Conservation (phyloP, 2,329 filamentous ascomycete genomes). For the Venturia effusa region DNA sequence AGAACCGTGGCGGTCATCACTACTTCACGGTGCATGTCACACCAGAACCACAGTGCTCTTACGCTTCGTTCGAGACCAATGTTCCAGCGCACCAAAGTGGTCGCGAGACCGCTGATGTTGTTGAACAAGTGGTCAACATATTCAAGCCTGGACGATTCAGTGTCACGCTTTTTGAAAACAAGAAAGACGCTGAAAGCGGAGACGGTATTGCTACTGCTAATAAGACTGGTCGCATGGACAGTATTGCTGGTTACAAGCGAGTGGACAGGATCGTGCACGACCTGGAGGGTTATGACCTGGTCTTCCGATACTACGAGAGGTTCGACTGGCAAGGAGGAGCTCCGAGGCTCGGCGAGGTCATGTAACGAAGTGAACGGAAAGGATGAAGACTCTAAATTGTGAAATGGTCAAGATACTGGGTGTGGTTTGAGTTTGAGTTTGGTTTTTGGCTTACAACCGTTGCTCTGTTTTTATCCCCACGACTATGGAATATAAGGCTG, state of each 20-base stretch:
- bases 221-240: conserved; percentile 52
- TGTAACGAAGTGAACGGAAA: background rate
- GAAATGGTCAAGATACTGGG: background rate
- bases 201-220: conserved; percentile 33
- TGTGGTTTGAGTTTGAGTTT: background rate
- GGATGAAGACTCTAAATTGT: background rate
- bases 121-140: conserved; percentile 88
- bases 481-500: background rate
- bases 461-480: background rate
- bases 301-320: conserved; percentile 93
- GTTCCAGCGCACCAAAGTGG: conserved; percentile 83
- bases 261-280: conserved; percentile 95
- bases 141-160: conserved; percentile 98
- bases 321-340: conserved; percentile 65
- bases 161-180: conserved; percentile 91
- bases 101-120: conserved; percentile 78
- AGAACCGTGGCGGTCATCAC: conserved; percentile 36
- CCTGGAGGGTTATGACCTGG: conserved; percentile 90
- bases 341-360: conserved; percentile 48
- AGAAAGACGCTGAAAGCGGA: conserved; percentile 37
- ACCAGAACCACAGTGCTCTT: conserved; percentile 92
- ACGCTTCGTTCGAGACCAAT: conserved; percentile 97
- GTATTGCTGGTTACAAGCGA: conserved; percentile 73
- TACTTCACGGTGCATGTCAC: conserved; percentile 99
- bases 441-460: background rate